Evolutionary conservation across 192 early-diverging fungal species (phyloP).

Genomic region (Lunasporangiospora selenospora): DNA sequence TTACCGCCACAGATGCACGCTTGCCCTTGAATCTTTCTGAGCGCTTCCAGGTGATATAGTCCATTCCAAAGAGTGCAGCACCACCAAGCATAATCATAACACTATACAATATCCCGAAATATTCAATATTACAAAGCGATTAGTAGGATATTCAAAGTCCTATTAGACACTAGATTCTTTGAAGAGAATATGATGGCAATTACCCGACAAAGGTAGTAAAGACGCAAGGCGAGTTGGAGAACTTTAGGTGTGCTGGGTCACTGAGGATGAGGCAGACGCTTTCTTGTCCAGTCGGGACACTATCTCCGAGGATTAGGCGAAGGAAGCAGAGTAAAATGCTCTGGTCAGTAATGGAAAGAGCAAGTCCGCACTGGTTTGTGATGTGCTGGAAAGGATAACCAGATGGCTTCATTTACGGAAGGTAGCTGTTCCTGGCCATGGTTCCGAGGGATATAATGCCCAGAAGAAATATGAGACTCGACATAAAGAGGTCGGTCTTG

Average conservation of each 20-base stretch:
- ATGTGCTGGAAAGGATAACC: too few species aligned
- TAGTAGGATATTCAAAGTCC: too few species aligned
- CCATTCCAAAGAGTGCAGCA: slow-evolving; percentile 21
- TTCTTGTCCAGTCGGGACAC: too few species aligned
- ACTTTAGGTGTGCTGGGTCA: background rate
- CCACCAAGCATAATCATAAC: slow-evolving; percentile 9
- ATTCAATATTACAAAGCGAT: too few species aligned
- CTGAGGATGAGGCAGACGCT: slow-evolving; percentile 11
- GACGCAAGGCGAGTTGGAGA: slow-evolving; percentile 13
- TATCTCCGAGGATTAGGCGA: too few species aligned
- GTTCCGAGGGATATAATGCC: slow-evolving; percentile 24
- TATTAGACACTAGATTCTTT: too few species aligned
- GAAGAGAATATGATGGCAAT: too few species aligned
- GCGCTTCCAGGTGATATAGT: slow-evolving; percentile 40
- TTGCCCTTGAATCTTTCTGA: slow-evolving; percentile 41
- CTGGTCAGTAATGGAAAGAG: too few species aligned
- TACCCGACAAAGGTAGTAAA: slow-evolving; percentile 23
- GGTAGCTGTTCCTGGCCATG: slow-evolving; percentile 27
- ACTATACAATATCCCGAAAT: slow-evolving; percentile 13
- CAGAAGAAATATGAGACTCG: slow-evolving; percentile 8
- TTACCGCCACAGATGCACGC: slow-evolving; percentile 30
- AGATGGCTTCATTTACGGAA: too few species aligned
- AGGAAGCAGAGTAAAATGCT: too few species aligned
- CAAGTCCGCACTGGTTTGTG: too few species aligned
- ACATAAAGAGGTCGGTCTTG: slow-evolving; percentile 31